A percentile compares a stretch with the other conserved stretches of the same genome.
Evolutionary conservation across 1,284 basidiomycete species (phyloP).

Genomic region (Leccinum fallax): DNA sequence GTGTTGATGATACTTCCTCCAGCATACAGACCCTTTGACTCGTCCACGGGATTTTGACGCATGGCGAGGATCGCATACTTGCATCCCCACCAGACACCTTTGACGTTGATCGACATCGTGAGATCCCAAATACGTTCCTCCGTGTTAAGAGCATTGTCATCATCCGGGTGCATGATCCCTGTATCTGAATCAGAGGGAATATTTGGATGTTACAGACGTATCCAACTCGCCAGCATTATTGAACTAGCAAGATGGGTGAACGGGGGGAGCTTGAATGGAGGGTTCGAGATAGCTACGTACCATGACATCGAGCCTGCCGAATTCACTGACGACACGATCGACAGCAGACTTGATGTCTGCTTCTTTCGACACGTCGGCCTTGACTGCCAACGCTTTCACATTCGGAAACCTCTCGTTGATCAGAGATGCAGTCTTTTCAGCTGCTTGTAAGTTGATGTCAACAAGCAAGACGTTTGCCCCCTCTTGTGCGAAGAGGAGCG

Average conservation of each 20-base stretch:
- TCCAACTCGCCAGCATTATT: conserved; percentile 76
- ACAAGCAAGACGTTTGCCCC: conserved; percentile 86
- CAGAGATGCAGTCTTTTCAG: conserved; percentile 67
- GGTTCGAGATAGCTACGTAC: conserved; percentile 44
- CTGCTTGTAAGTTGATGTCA: conserved; percentile 83
- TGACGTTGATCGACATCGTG: conserved; percentile 93
- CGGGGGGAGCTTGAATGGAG: background rate
- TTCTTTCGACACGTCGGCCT: conserved; percentile 90
- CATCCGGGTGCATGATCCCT: conserved; percentile 94
- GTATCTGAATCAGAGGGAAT: conserved; percentile 10
- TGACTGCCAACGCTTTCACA: conserved; percentile 71
- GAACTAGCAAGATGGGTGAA: conserved; percentile 52
- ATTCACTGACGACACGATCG: conserved; percentile 77
- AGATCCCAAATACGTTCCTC: conserved; percentile 96
- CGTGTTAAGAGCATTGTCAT: conserved; percentile 94
- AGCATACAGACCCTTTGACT: conserved; percentile 73
- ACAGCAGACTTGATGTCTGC: conserved; percentile 82
- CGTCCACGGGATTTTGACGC: conserved; percentile 87
- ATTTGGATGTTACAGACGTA: background rate
- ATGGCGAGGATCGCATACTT: conserved; percentile 96
- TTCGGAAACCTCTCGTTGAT: conserved; percentile 72
- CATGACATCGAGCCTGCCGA: conserved; percentile 92
- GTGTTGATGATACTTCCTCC: conserved; percentile 98
- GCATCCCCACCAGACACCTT: conserved; percentile 99
- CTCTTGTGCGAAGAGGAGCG: conserved; percentile 90